These are phyloP conservation scores for Porogramme epimiltina DNA, from an alignment of 1,284 basidiomycete genomes.

Conservation along the genomic window DNA sequence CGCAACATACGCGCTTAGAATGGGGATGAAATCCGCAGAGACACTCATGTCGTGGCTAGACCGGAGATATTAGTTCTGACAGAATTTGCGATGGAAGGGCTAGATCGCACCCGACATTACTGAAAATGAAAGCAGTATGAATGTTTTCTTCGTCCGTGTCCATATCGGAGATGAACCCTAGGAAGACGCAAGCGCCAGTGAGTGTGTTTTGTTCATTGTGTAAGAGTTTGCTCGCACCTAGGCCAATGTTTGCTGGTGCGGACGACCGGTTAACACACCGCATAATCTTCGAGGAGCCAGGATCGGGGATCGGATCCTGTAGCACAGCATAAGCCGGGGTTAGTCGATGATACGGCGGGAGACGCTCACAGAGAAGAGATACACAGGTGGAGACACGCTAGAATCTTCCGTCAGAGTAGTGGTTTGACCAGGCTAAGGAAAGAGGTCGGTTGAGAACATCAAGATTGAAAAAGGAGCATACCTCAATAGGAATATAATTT, in stretches of 20 bases:
- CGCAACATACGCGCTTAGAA: conserved; percentile 8
- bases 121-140: conserved; percentile 3
- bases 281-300: not conserved
- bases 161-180: conserved; percentile 12
- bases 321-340: too few relatives aligned
- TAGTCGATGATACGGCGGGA: not conserved
- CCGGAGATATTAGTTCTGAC: too few relatives aligned
- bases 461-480: not conserved
- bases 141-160: conserved; percentile 5
- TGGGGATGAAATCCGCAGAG: conserved; percentile 5
- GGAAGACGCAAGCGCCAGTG: not conserved
- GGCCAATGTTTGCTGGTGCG: not conserved
- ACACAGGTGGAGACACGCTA: not conserved
- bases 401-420: not conserved
- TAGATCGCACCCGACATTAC: conserved; percentile 2
- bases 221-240: not conserved
- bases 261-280: conserved; percentile 3
- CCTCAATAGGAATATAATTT: conserved; percentile 4
- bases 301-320: not conserved
- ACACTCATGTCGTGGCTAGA: conserved; percentile 1
- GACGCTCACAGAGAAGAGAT: conserved; percentile 3
- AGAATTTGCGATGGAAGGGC: too few relatives aligned
- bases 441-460: not conserved
- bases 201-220: too few relatives aligned
- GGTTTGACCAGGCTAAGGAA: not conserved